Evolutionary conservation across 2,329 filamentous ascomycete genomes (phyloP), one percentile per base, ranked within the genome.

Genomic region (Fusarium begoniae): DNA sequence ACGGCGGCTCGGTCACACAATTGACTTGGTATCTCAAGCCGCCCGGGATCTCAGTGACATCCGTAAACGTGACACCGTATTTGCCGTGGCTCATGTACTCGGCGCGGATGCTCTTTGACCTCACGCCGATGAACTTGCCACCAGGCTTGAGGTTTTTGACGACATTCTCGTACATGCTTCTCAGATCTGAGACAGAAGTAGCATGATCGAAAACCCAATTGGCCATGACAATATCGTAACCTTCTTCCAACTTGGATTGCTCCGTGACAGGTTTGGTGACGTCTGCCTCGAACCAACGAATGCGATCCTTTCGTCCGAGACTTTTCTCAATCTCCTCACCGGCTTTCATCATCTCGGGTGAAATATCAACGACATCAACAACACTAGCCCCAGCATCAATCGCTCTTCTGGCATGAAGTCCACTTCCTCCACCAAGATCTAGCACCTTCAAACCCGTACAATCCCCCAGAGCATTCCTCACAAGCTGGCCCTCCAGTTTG

Each of bases 151-250:
- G 15, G 6, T 24, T 60, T 5, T 54, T 60, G 26, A 54, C 26
- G 3, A 60, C 45, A 60, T 60, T 60, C 18, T 54, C 57, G 3
- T 60, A 41, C 57, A 60, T 60, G 26, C 57, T 60, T 18, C 57
- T 40, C 18, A 60, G 4, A 8, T 60, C 57, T 0, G 57, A 26
- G 6, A 60, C 13, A 5, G 57, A 60, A 6, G 57, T 41, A 2
- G 57, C 57, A 32, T 60, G 57, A 9, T 60, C 57, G 8, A 54
- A 60, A 17, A 60, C 57, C 57, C 57, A 60, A 18, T 60, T 60
- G 11, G 57, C 57, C 57, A 54, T 60, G 22, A 60, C 57, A 4
- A 60, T 22, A 0, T 60, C 57, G 24, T 60, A 60, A 1, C 14
- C 22, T 0, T 60, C 24, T 8, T 60, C 57, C 20, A 60, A 17